phyloP scores from a whole-genome alignment of 176 grass and related monocot species.

The Cocos nucifera region DNA sequence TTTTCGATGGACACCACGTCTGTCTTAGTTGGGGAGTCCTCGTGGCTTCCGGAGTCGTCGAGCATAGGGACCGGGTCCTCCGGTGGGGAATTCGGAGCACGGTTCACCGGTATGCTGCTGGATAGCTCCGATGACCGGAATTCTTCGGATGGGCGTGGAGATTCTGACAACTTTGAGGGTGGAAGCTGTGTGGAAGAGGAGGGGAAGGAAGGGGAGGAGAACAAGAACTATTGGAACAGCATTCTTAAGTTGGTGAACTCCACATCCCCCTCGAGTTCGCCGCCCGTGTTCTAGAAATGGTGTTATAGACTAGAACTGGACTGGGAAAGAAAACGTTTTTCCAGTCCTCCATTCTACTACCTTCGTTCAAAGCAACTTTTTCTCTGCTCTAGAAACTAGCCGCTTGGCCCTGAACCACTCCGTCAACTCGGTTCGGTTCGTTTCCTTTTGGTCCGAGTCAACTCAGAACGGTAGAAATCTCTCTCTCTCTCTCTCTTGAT shows the following conservation, averaged over 20 bases:
- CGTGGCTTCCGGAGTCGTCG: conserved; percentile 39
- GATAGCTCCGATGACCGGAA: conserved; percentile 40
- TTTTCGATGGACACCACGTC: not conserved
- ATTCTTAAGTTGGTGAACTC: conserved; percentile 74
- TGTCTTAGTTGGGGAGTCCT: conserved; percentile 11
- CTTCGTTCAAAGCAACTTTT: no score
- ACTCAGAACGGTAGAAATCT: no score
- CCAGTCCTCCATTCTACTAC: not conserved
- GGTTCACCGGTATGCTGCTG: conserved; percentile 57
- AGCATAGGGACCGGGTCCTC: not conserved
- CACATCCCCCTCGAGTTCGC: conserved; percentile 36
- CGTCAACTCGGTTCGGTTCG: no score
- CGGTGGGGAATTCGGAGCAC: conserved; percentile 18
- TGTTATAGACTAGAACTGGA: conserved; percentile 15
- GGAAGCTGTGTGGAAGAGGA: conserved; percentile 25
- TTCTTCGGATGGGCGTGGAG: conserved; percentile 48
- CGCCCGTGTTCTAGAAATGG: conserved; percentile 39
- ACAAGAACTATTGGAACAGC: conserved; percentile 82
- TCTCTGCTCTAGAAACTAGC: no score
- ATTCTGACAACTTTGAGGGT: conserved; percentile 46
- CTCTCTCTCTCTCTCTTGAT: no score
- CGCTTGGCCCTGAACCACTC: no score
- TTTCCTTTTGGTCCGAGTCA: no score
- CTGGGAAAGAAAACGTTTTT: conserved; percentile 21
- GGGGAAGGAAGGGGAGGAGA: conserved; percentile 43